Evolutionary conservation across 805 yeast species (phyloP).

Genomic region (Soucietia sequanensis): DNA sequence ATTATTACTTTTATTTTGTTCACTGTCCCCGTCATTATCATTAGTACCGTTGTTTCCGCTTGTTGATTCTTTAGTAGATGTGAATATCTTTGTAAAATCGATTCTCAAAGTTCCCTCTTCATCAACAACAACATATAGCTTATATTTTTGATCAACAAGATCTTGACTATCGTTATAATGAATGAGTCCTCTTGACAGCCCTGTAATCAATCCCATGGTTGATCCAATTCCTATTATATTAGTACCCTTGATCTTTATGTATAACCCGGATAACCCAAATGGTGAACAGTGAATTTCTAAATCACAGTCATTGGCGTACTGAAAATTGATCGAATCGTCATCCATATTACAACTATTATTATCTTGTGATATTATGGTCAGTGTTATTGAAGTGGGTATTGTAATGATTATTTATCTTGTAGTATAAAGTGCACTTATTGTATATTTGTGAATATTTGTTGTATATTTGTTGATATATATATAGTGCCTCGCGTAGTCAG

Average conservation of each 20-base stretch:
- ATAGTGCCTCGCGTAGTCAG: too few relatives aligned
- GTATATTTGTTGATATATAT: neutral
- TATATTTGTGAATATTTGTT: constrained; percentile 1
- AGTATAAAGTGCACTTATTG: constrained; percentile 1
- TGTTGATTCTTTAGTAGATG: constrained; percentile 9
- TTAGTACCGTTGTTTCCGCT: constrained; percentile 4
- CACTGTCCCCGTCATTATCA: constrained; percentile 1
- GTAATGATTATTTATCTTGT: neutral
- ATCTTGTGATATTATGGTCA: neutral
- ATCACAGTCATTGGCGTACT: constrained; percentile 50
- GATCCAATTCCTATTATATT: constrained; percentile 55
- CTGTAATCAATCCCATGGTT: constrained; percentile 57
- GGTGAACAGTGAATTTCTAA: constrained; percentile 57
- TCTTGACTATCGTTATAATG: constrained; percentile 50
- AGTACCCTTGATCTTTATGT: constrained; percentile 47
- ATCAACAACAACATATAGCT: constrained; percentile 48
- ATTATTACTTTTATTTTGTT: neutral
- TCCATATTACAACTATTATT: constrained; percentile 5
- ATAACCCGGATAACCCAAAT: constrained; percentile 52
- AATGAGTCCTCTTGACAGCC: constrained; percentile 47
- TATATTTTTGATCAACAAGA: constrained; percentile 46
- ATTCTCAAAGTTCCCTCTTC: constrained; percentile 46
- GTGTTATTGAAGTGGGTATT: too few relatives aligned
- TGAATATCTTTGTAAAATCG: constrained; percentile 49
- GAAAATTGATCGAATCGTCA: constrained; percentile 25